Evolutionary conservation across 495 filamentous ascomycete genomes (phyloP).

Genomic region (Aspergillus homomorphus): DNA sequence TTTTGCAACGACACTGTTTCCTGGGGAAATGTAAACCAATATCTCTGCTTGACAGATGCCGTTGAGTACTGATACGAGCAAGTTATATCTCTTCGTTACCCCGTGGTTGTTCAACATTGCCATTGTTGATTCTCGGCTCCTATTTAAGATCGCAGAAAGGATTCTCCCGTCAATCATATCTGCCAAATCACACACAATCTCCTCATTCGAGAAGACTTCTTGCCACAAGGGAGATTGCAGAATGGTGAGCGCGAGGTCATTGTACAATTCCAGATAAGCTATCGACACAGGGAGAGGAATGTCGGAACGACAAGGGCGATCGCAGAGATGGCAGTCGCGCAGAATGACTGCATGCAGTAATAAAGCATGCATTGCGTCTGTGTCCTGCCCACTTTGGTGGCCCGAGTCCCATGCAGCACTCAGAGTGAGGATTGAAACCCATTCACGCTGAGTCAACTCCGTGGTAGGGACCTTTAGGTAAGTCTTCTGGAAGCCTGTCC

Average conservation of each 20-base stretch:
- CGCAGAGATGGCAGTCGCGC: conserved; percentile 12
- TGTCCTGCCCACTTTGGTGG: background rate
- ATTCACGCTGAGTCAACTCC: conserved; percentile 13
- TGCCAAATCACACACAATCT: conserved; percentile 45
- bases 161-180: conserved; percentile 68
- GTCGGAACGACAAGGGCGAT: background rate
- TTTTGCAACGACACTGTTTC: too few relatives aligned
- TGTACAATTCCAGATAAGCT: conserved; percentile 9
- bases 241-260: background rate
- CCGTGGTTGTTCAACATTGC: background rate
- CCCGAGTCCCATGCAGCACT: background rate
- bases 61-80: background rate
- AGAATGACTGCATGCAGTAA: conserved; percentile 16
- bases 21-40: background rate
- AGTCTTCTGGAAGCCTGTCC: background rate
- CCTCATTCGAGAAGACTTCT: conserved; percentile 8
- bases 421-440: conserved; percentile 2
- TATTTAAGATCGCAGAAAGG: conserved; percentile 31
- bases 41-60: conserved; percentile 5
- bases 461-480: background rate
- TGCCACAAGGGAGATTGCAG: conserved; percentile 17
- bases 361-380: conserved; percentile 6
- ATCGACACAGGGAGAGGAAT: background rate
- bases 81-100: background rate
- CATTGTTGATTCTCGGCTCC: background rate